Evolutionary conservation across 768 basidiomycete genomes (phyloP).

Genomic region (Xerocomellus amylosporus): DNA sequence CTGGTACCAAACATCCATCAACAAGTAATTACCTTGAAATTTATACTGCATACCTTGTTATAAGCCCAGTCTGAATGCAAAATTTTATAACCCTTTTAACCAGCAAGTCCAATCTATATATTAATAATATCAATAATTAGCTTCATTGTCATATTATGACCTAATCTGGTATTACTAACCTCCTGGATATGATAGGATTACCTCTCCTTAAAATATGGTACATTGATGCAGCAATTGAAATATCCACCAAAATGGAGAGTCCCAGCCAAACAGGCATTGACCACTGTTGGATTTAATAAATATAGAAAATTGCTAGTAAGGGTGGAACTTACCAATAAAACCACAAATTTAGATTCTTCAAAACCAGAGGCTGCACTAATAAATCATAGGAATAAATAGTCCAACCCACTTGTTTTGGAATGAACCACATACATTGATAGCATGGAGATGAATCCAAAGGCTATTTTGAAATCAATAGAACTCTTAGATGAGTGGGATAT

Average conservation of each 20-base stretch:
- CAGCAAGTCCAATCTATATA: conserved; percentile 12
- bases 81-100: conserved; percentile 19
- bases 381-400: not conserved
- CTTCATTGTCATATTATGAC: not conserved
- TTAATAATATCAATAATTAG: not conserved
- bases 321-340: not conserved
- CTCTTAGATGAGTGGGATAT: not conserved
- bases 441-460: conserved; percentile 13
- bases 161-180: too few relatives aligned
- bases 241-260: conserved; percentile 16
- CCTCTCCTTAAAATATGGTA: conserved; percentile 11
- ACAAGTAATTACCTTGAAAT: not conserved
- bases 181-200: conserved; percentile 1
- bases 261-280: conserved; percentile 21
- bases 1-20: conserved; percentile 8
- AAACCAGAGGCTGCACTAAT: not conserved
- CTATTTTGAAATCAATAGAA: conserved; percentile 10
- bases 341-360: not conserved
- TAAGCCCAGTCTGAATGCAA: conserved; percentile 26
- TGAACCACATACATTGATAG: conserved; percentile 13
- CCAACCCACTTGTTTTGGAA: not conserved
- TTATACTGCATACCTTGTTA: conserved; percentile 19
- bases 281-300: conserved; percentile 15
- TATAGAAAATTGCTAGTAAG: not conserved
- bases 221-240: conserved; percentile 23